These are phyloP conservation scores for Tephrocybe sp. DNA, from an alignment of 768 basidiomycete species.

Conservation along the genomic window DNA sequence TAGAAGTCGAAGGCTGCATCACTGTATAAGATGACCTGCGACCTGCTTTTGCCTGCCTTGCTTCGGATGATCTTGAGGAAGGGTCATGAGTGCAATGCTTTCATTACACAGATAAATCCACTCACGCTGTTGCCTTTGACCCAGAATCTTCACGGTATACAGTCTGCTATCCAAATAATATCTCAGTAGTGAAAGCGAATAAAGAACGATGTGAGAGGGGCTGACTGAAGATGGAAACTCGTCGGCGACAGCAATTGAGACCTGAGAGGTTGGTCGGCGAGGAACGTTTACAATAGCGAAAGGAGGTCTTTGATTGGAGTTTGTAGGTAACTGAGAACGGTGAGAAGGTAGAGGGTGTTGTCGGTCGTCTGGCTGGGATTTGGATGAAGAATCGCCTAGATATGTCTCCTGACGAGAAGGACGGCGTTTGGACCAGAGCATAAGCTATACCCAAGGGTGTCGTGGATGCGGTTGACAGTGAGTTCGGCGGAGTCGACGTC, in stretches of 20 bases:
- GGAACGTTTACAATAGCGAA: conserved; percentile 14
- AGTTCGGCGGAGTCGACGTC: conserved; percentile 10
- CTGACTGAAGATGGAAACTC: conserved; percentile 10
- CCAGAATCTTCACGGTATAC: conserved; percentile 1
- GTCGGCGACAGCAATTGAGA: conserved; percentile 9
- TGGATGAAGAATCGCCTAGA: conserved; percentile 8
- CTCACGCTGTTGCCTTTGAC: conserved; percentile 10
- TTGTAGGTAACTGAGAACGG: conserved; percentile 14
- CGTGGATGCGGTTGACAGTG: conserved; percentile 5
- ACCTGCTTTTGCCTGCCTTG: conserved; percentile 10
- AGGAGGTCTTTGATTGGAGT: conserved; percentile 12
- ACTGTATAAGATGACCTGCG: conserved; percentile 6
- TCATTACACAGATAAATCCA: neutral
- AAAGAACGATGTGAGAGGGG: neutral
- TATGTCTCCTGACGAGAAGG: conserved; percentile 18
- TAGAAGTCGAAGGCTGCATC: conserved; percentile 2
- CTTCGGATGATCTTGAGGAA: conserved; percentile 12
- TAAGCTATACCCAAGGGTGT: conserved; percentile 2
- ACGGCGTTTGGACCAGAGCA: conserved; percentile 22
- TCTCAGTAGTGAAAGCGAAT: conserved; percentile 8
- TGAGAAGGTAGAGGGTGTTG: conserved; percentile 12
- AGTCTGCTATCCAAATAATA: conserved; percentile 8
- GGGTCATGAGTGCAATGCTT: neutral
- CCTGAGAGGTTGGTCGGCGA: conserved; percentile 13
- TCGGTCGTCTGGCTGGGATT: conserved; percentile 16